Evolutionary conservation across 2,329 filamentous ascomycete species (phyloP).

Genomic region (Lachnellula arida): DNA sequence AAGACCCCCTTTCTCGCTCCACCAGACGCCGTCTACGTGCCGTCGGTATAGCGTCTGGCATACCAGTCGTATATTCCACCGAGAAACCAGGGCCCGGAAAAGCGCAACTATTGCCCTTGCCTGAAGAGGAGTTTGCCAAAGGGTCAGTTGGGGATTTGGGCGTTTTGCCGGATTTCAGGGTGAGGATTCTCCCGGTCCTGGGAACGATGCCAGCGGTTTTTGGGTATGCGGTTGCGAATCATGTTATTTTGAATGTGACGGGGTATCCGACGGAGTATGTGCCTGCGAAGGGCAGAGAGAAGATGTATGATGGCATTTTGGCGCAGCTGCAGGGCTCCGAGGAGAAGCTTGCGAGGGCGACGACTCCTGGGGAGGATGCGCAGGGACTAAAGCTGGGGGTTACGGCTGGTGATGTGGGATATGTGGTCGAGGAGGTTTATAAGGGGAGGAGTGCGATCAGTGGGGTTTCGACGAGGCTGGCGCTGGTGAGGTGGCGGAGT

Average conservation of each 20-base stretch:
- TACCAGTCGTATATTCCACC: conserved; percentile 87
- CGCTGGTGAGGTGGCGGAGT: conserved; percentile 74
- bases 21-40: conserved; percentile 71
- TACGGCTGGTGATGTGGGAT: conserved; percentile 75
- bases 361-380: conserved; percentile 40
- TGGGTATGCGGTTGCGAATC: conserved; percentile 85
- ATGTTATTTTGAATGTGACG: conserved; percentile 76
- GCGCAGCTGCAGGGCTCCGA: conserved; percentile 71
- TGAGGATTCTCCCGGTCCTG: conserved; percentile 89
- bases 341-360: conserved; percentile 59
- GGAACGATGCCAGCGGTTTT: conserved; percentile 98
- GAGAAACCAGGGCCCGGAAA: conserved; percentile 89
- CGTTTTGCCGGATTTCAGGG: conserved; percentile 85
- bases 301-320: conserved; percentile 85
- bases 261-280: conserved; percentile 86
- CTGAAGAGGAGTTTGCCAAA: conserved; percentile 83
- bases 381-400: conserved; percentile 76
- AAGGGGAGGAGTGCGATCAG: conserved; percentile 77
- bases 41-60: conserved; percentile 74
- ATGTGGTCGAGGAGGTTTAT: conserved; percentile 85
- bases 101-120: conserved; percentile 78
- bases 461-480: conserved; percentile 72
- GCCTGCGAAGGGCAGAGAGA: conserved; percentile 75
- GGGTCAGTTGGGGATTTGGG: conserved; percentile 82
- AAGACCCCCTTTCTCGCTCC: conserved; percentile 81